phyloP scores from a whole-genome alignment of 257 asterid genomes.

The Plectranthus barbatus region DNA sequence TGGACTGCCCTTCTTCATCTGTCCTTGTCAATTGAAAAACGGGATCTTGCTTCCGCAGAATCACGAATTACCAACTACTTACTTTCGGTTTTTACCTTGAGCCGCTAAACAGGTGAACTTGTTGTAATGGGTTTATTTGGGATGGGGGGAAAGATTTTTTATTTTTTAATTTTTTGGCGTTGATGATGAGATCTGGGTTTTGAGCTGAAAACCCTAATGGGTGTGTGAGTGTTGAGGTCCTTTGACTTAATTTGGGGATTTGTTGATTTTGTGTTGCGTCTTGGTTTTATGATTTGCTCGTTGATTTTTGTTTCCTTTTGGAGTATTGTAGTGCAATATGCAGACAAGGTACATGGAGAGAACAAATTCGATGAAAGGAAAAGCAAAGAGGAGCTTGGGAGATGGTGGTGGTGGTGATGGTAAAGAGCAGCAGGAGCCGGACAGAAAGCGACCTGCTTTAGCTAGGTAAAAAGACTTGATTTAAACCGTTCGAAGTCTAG shows the following conservation, averaged over 20 bases:
- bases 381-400: constrained; percentile 73
- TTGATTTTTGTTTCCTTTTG: background rate
- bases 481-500: background rate
- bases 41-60: constrained; percentile 5
- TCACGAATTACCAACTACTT: background rate
- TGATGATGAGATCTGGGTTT: constrained; percentile 3
- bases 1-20: background rate
- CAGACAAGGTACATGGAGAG: constrained; percentile 81
- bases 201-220: constrained; percentile 6
- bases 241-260: constrained; percentile 18
- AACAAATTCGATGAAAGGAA: constrained; percentile 51
- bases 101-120: constrained; percentile 1
- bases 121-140: background rate
- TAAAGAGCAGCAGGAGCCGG: constrained; percentile 50
- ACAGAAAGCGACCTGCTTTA: constrained; percentile 33
- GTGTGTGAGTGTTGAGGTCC: constrained; percentile 21
- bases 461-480: constrained; percentile 18
- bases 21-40: background rate
- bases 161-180: background rate
- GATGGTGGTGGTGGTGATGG: constrained; percentile 51
- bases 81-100: background rate
- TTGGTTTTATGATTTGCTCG: background rate
- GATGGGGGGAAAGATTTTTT: constrained; percentile 3
- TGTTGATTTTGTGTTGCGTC: constrained; percentile 1
- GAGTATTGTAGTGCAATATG: constrained; percentile 39